A percentile compares a stretch with the other conserved stretches of the same genome.
phyloP scores from a whole-genome alignment of 2,329 filamentous ascomycete genomes.

The Arachnopeziza araneosa region DNA sequence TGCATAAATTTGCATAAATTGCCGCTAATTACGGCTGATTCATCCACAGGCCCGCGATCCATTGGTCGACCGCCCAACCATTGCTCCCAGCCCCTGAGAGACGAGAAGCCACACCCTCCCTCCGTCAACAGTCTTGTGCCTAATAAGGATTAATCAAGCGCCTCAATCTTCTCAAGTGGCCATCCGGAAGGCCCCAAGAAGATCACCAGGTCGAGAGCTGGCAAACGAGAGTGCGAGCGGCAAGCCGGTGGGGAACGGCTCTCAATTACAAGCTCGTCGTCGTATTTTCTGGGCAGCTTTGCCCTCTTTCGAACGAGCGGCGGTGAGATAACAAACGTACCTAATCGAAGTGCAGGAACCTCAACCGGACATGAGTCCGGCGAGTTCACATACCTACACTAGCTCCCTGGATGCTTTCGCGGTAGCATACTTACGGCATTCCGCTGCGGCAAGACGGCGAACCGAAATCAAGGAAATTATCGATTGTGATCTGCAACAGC shows the following conservation, averaged over 20 bases:
- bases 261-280: no score
- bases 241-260: no score
- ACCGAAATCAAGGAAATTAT: neutral
- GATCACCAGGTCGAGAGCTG: neutral
- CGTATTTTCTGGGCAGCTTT: neutral
- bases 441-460: neutral
- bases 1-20: constrained; percentile 12
- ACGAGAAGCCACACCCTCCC: neutral
- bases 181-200: neutral
- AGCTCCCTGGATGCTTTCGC: neutral
- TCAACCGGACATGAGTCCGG: neutral
- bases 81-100: no score
- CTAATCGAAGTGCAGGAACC: neutral
- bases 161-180: neutral
- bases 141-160: neutral
- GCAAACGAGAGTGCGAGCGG: no score
- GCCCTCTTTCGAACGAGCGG: neutral
- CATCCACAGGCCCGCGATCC: neutral
- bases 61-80: constrained; percentile 1
- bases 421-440: neutral
- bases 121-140: neutral
- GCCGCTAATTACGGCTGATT: constrained; percentile 6
- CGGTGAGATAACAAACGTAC: neutral
- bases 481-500: neutral
- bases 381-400: neutral